Conservation (phyloP, 257 asterid species). For the Solanum acaule region DNA sequence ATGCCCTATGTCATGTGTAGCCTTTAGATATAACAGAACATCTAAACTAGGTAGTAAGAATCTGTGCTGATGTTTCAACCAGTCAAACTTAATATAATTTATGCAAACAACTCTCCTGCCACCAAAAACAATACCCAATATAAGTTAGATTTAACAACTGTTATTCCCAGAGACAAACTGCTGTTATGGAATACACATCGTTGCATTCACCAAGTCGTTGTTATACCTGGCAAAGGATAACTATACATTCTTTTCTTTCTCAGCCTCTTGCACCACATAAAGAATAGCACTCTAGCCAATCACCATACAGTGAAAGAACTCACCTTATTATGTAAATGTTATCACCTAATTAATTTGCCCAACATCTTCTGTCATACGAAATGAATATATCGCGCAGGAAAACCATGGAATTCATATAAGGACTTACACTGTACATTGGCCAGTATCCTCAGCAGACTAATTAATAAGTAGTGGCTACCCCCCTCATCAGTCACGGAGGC, state of each 20-base stretch:
- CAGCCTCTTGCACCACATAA: background rate
- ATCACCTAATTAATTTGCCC: background rate
- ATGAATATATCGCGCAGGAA: background rate
- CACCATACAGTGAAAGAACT: background rate
- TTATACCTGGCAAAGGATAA: background rate
- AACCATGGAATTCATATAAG: background rate
- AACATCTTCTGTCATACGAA: background rate
- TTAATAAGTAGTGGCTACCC: slow-evolving; percentile 57
- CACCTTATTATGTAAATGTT: background rate
- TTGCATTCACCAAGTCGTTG: background rate
- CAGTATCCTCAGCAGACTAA: slow-evolving; percentile 83
- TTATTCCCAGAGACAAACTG: background rate
- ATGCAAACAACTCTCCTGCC: background rate
- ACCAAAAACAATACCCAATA: background rate
- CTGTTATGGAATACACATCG: background rate
- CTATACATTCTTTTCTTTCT: background rate
- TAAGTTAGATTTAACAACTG: background rate
- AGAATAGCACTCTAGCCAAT: background rate
- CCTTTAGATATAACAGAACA: background rate
- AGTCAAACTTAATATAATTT: background rate
- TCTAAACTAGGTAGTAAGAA: background rate
- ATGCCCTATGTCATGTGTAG: background rate
- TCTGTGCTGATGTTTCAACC: background rate
- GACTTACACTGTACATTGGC: slow-evolving; percentile 71
- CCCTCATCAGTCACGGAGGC: slow-evolving; percentile 42